Evolutionary conservation across 441 rosid genomes (phyloP), one percentile per base, ranked within the genome.

Genomic region (Arabidopsis lyrata): DNA sequence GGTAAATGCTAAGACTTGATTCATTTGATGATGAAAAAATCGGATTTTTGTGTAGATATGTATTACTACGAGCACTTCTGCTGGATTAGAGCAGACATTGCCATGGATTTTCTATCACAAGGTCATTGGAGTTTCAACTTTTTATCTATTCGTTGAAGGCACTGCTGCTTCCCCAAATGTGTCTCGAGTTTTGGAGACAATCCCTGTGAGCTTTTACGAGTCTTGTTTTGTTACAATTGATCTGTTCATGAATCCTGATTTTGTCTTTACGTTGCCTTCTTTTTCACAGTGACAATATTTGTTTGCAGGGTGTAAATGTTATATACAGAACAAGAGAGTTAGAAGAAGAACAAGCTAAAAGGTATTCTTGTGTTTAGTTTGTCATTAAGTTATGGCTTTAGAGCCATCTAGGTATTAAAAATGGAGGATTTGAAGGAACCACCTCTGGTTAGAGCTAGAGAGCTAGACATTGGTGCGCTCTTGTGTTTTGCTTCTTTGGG

Each of bases 41-140:
- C 8, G 38, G 69, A 66, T 66, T 41, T 57, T 66, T 9, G 7
- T 16, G 35, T 83, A 94, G 99, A 86, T 95, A 81, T 87, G 87
- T 76, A 87, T 94, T 69, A 87, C 87, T 1, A 81, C 97, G 41
- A 95, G 93, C 79, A 92, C 94, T 75, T 92, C 97, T 20, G 97
- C 90, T 66, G 99, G 97, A 27, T 76, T 95, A 65, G 93, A 90
- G 65, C 97, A 92, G 79, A 92, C 80, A 34, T 66, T 95, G 16
- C 99, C 96, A 0, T 95, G 99, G 99, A 74, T 92, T 1, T 92
- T 80, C 66, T 92, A 78, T 80, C 97, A 95, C 80, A 95, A 92
- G 80, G 93, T 89, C 60, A 83, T 88, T 67, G 99, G 97, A 29
- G 93, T 89, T 80, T 89, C 97, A 6, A 81, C 72, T 3, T 95